phyloP scores from a whole-genome alignment of 202 grass and related monocot species.

The Carex sylvatica region DNA sequence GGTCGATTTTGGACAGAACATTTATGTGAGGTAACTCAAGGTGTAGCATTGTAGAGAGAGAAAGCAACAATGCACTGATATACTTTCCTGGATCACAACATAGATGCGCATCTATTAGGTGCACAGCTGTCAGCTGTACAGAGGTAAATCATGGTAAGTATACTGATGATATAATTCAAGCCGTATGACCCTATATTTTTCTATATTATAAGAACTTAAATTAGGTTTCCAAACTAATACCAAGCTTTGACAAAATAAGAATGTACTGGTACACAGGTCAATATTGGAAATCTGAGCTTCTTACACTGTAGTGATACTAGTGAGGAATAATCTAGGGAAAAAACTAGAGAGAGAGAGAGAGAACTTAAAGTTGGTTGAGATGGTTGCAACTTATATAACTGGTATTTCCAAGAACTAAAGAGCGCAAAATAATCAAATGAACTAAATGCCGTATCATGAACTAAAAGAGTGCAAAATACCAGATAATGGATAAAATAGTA shows the following conservation, averaged over 20 bases:
- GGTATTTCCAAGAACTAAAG: background rate
- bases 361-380: background rate
- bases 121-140: constrained; percentile 72
- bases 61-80: constrained; percentile 94
- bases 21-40: constrained; percentile 90
- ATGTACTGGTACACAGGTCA: background rate
- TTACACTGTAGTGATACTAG: background rate
- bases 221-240: constrained; percentile 12
- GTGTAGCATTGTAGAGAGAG: constrained; percentile 88
- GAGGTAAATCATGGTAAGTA: background rate
- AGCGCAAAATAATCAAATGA: background rate
- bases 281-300: background rate
- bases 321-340: background rate
- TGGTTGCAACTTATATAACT: background rate
- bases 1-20: constrained; percentile 96
- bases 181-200: background rate
- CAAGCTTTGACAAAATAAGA: background rate
- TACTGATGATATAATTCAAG: background rate
- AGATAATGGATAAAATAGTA: background rate
- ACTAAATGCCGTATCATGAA: background rate
- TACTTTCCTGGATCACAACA: constrained; percentile 99
- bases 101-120: constrained; percentile 89
- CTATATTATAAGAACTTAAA: background rate
- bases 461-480: constrained; percentile 10
- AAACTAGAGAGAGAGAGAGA: constrained; percentile 4